Evolutionary conservation across 495 filamentous ascomycete genomes (phyloP).

Genomic region (Tuber microsphaerosporum): DNA sequence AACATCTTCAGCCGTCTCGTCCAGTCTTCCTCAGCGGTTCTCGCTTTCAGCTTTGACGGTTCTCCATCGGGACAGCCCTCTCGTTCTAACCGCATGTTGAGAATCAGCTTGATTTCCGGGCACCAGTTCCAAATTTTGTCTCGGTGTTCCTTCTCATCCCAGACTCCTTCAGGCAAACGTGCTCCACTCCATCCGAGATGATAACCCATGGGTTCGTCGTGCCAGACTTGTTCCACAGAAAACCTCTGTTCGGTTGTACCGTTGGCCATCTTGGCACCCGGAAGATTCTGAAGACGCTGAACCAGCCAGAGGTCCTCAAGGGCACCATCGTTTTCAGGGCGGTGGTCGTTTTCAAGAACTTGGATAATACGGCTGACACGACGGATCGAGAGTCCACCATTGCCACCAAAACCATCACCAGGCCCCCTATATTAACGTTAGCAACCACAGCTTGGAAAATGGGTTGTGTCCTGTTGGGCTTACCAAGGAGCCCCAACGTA

Average conservation of each 20-base stretch:
- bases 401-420: constrained; percentile 44
- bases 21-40: not conserved
- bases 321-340: constrained; percentile 40
- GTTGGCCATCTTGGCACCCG: constrained; percentile 46
- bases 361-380: constrained; percentile 48
- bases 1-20: not conserved
- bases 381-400: constrained; percentile 48
- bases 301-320: constrained; percentile 51
- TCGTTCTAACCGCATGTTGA: constrained; percentile 49
- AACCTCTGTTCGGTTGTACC: constrained; percentile 45
- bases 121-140: constrained; percentile 50
- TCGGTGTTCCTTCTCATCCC: constrained; percentile 44
- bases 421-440: constrained; percentile 30
- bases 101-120: constrained; percentile 51
- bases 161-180: constrained; percentile 43
- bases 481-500: constrained; percentile 52
- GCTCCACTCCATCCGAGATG: constrained; percentile 48
- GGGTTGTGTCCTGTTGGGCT: not conserved
- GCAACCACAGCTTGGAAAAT: not conserved
- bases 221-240: constrained; percentile 47
- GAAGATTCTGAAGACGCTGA: constrained; percentile 46
- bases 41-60: not conserved
- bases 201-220: constrained; percentile 52
- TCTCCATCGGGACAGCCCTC: constrained; percentile 43
- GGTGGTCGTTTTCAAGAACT: constrained; percentile 45